Evolutionary conservation across 192 early-diverging fungal genomes (phyloP).

Genomic region (Linnemannia schmuckeri): DNA sequence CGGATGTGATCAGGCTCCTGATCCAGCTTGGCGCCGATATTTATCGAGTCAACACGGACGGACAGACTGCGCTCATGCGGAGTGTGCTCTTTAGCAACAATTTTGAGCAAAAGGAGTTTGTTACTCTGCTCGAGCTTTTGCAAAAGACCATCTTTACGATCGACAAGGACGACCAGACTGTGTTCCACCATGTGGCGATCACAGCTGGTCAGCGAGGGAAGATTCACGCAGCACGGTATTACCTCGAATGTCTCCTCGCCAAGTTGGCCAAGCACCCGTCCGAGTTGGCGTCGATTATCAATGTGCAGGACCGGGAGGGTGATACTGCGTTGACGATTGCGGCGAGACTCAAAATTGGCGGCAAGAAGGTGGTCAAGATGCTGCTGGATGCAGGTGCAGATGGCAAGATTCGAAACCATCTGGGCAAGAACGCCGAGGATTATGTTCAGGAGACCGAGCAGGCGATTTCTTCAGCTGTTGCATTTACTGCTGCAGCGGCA

Average conservation of each 20-base stretch:
- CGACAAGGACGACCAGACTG: conserved; percentile 86
- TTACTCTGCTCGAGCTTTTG: conserved; percentile 76
- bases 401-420: conserved; percentile 70
- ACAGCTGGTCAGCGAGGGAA: conserved; percentile 79
- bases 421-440: conserved; percentile 77
- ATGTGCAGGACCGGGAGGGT: conserved; percentile 85
- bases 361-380: conserved; percentile 66
- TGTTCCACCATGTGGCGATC: conserved; percentile 91
- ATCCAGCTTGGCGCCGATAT: conserved; percentile 81
- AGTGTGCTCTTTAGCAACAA: conserved; percentile 92
- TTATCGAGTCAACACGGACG: conserved; percentile 78
- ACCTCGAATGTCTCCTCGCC: conserved; percentile 87
- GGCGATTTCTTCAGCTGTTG: background rate
- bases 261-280: conserved; percentile 76
- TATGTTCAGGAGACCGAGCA: conserved; percentile 59
- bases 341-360: conserved; percentile 68
- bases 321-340: conserved; percentile 83
- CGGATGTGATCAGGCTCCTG: conserved; percentile 80
- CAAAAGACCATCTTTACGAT: conserved; percentile 79
- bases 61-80: conserved; percentile 94
- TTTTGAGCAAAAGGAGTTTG: conserved; percentile 85
- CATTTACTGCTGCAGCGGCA: background rate
- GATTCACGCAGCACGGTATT: conserved; percentile 82
- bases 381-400: conserved; percentile 75
- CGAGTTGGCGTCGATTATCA: conserved; percentile 81